Percentiles rank a stretch among this genome's conserved stretches.
Conservation (phyloP, 2,329 filamentous ascomycete species). For the Gnomoniopsis sp. region DNA sequence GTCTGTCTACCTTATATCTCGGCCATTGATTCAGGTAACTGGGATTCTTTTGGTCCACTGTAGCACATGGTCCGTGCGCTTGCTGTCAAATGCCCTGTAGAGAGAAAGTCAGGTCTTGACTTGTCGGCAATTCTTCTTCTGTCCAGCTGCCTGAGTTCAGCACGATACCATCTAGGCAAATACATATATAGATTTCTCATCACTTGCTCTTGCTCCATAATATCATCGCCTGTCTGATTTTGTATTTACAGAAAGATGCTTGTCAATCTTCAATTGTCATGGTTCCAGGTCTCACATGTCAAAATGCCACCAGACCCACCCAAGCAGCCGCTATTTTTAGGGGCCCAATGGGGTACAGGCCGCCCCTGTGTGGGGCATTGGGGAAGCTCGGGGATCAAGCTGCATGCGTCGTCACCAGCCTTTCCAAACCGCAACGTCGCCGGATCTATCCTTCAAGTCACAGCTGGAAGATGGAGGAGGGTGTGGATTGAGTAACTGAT, state of each 20-base stretch:
- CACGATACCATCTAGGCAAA: too few relatives aligned
- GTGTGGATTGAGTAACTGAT: too few relatives aligned
- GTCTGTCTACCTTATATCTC: too few relatives aligned
- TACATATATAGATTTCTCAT: too few relatives aligned
- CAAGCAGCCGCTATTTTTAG: slow-evolving; percentile 4
- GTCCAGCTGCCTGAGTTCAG: too few relatives aligned
- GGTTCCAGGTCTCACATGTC: slow-evolving; percentile 6
- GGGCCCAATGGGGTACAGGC: slow-evolving; percentile 5
- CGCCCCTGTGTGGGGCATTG: background rate
- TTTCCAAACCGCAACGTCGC: background rate
- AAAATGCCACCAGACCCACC: slow-evolving; percentile 8
- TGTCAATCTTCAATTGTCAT: background rate
- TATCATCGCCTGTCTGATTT: too few relatives aligned
- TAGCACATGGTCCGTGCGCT: background rate
- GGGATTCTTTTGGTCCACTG: background rate
- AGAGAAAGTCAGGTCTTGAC: too few relatives aligned
- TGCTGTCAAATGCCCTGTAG: too few relatives aligned
- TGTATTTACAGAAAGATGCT: background rate
- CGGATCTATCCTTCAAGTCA: background rate
- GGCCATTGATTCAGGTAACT: too few relatives aligned
- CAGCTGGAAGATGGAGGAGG: too few relatives aligned
- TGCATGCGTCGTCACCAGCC: background rate
- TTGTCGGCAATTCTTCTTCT: too few relatives aligned
- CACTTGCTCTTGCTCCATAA: too few relatives aligned
- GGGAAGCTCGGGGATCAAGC: background rate